These are phyloP conservation scores for Gracilaria gracilis DNA, from an alignment of 23 red algal species.

Conservation along the genomic window DNA sequence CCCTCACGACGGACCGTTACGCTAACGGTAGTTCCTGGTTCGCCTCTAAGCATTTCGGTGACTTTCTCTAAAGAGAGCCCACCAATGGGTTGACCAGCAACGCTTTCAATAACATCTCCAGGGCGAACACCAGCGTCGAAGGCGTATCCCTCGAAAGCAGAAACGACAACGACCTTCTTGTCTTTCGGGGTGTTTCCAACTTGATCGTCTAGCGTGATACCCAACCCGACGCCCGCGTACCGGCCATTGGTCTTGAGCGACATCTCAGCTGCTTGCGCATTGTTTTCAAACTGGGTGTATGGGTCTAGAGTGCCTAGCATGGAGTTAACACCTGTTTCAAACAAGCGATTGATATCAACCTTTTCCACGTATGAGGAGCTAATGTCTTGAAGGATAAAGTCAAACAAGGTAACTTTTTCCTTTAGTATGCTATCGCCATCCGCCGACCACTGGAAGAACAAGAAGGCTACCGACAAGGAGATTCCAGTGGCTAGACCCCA, in stretches of 20 bases:
- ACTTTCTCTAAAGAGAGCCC: constrained; percentile 70
- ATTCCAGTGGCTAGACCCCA: constrained; percentile 49
- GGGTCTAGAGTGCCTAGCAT: constrained; percentile 97
- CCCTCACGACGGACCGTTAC: constrained; percentile 73
- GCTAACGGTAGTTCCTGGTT: constrained; percentile 83
- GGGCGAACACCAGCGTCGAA: constrained; percentile 95
- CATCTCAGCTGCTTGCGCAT: constrained; percentile 87
- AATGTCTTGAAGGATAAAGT: constrained; percentile 93
- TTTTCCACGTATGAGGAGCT: constrained; percentile 87
- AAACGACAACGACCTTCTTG: constrained; percentile 74
- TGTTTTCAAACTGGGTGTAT: constrained; percentile 98
- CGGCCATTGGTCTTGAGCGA: constrained; percentile 85
- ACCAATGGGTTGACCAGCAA: constrained; percentile 73
- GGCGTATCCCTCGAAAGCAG: constrained; percentile 97
- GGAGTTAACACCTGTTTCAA: constrained; percentile 96
- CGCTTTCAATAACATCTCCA: constrained; percentile 82
- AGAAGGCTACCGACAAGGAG: constrained; percentile 15
- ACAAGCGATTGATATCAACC: constrained; percentile 92
- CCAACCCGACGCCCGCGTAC: constrained; percentile 96
- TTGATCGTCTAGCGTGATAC: constrained; percentile 66
- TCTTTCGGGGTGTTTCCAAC: constrained; percentile 19
- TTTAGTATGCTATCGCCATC: constrained; percentile 43
- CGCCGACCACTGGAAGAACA: constrained; percentile 7
- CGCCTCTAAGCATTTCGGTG: constrained; percentile 90
- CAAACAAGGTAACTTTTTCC: constrained; percentile 92